phyloP scores from a whole-genome alignment of 495 filamentous ascomycete genomes.

The Cryomyces antarcticus region DNA sequence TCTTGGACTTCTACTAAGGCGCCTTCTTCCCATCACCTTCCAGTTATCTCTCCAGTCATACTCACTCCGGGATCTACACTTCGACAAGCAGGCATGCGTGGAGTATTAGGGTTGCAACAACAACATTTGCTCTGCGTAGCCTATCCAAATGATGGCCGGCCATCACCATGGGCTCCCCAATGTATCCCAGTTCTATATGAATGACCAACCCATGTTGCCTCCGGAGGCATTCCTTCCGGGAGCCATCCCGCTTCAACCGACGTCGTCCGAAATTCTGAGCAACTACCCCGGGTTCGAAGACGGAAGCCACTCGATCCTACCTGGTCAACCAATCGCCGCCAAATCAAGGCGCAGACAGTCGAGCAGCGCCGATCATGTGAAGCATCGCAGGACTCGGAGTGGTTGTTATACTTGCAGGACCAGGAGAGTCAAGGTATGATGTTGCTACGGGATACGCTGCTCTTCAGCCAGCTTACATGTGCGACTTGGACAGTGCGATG shows the following conservation, averaged over 20 bases:
- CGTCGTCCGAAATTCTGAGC: conserved; percentile 7
- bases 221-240: neutral
- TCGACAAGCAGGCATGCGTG: no score
- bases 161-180: no score
- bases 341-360: conserved; percentile 10
- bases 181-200: no score
- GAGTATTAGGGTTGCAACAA: no score
- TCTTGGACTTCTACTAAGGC: no score
- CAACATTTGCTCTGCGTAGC: no score
- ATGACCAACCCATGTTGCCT: no score
- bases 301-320: neutral
- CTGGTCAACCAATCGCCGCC: neutral
- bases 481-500: conserved; percentile 46
- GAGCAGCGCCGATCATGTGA: conserved; percentile 53
- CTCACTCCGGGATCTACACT: no score
- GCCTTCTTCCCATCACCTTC: no score
- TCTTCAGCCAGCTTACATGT: no score
- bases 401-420: conserved; percentile 88
- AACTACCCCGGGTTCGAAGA: conserved; percentile 5
- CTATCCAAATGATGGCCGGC: no score
- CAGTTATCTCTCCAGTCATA: no score
- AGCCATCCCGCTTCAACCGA: conserved; percentile 4
- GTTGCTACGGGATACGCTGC: neutral
- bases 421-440: conserved; percentile 65
- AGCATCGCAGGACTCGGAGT: conserved; percentile 80